These are phyloP conservation scores for Artemisia annua DNA, from an alignment of 129 eudicot species.

Conservation along the genomic window DNA sequence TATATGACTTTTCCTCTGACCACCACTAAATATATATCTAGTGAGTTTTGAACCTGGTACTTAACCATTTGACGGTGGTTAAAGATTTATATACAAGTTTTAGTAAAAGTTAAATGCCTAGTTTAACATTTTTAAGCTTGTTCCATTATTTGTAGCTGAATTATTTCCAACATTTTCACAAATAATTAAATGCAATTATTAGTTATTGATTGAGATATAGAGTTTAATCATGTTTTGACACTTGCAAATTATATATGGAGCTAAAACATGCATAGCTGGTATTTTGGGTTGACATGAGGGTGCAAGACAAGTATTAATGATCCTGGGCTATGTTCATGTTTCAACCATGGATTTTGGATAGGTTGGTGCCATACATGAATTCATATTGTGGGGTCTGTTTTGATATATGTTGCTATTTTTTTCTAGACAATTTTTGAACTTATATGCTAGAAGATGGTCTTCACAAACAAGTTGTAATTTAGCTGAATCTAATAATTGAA, in stretches of 20 bases:
- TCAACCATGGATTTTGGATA: conserved; percentile 29
- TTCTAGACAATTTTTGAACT: conserved; percentile 1
- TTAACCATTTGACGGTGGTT: too few relatives aligned
- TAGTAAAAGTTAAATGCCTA: background rate
- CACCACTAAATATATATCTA: too few relatives aligned
- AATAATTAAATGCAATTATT: conserved; percentile 32
- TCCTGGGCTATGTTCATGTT: conserved; percentile 29
- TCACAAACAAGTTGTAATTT: conserved; percentile 19
- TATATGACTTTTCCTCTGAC: too few relatives aligned
- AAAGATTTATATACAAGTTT: too few relatives aligned
- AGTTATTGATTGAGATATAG: conserved; percentile 14
- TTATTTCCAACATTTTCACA: conserved; percentile 19
- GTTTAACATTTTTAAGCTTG: conserved; percentile 3
- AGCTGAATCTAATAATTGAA: conserved; percentile 29
- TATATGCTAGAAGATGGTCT: conserved; percentile 20
- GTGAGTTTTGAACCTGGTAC: too few relatives aligned
- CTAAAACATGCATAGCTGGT: conserved; percentile 36
- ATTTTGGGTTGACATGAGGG: conserved; percentile 33
- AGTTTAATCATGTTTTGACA: background rate
- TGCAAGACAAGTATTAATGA: conserved; percentile 36
- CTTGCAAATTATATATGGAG: conserved; percentile 26
- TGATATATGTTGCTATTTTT: background rate
- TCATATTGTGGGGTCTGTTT: conserved; percentile 27
- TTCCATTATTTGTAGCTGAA: background rate
- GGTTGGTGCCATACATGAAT: conserved; percentile 36